Conservation (phyloP, 495 filamentous ascomycete genomes). For the Penicillium angulare region DNA sequence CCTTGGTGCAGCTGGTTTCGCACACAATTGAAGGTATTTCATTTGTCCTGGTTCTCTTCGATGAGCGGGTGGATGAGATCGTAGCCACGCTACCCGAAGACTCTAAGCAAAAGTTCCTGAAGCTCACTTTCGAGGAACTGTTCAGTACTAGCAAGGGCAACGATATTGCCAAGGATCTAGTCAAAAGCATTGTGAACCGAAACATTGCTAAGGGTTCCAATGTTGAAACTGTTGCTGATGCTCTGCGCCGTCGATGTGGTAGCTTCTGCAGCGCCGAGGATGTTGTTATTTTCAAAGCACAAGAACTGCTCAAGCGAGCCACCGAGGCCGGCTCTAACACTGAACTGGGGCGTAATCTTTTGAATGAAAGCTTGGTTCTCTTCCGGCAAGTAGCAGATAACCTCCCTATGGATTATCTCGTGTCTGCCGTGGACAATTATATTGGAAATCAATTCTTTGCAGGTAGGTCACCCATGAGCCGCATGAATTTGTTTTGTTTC, state of each 20-base stretch:
- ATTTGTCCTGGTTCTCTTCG: constrained; percentile 89
- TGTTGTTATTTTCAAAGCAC: constrained; percentile 96
- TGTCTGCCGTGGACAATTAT: constrained; percentile 75
- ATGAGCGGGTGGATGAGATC: constrained; percentile 88
- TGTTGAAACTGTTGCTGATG: constrained; percentile 95
- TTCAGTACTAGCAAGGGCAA: constrained; percentile 78
- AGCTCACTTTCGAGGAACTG: constrained; percentile 80
- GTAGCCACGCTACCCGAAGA: constrained; percentile 71
- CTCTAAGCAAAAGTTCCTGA: constrained; percentile 62
- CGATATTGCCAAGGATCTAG: constrained; percentile 91
- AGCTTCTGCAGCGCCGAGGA: constrained; percentile 97
- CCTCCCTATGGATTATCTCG: constrained; percentile 76
- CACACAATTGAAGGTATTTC: constrained; percentile 94
- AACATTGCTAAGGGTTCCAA: constrained; percentile 95
- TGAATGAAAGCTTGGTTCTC: constrained; percentile 84
- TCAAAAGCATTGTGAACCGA: constrained; percentile 96
- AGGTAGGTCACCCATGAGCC: constrained; percentile 28
- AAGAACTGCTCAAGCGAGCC: constrained; percentile 87
- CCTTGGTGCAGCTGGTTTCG: constrained; percentile 74
- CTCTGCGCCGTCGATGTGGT: constrained; percentile 83
- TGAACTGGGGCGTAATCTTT: constrained; percentile 72
- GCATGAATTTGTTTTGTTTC: too few species aligned
- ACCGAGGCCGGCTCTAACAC: constrained; percentile 71
- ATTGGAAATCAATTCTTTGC: constrained; percentile 82
- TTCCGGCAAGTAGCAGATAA: constrained; percentile 84